phyloP scores from a whole-genome alignment of 140 eudicot genomes.

The Bidens hawaiensis region DNA sequence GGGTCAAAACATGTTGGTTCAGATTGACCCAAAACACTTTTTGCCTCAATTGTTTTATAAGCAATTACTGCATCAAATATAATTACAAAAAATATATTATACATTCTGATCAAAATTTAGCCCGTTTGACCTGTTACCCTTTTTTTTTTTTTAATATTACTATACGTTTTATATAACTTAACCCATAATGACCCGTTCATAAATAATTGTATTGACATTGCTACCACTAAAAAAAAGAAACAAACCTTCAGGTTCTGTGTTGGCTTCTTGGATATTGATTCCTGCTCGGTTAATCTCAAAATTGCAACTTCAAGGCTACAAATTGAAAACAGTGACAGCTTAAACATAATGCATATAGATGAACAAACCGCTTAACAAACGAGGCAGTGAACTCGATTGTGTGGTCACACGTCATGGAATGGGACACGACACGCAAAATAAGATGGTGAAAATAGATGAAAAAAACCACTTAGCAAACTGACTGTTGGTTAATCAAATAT shows the following conservation, averaged over 20 bases:
- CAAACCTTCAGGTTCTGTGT: constrained; percentile 86
- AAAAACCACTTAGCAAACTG: not conserved
- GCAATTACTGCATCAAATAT: no score
- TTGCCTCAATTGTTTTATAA: no score
- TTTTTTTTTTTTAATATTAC: not conserved
- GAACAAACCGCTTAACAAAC: no score
- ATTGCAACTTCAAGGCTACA: constrained; percentile 87
- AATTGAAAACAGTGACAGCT: constrained; percentile 11
- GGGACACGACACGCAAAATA: not conserved
- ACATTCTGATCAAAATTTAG: not conserved
- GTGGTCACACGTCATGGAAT: not conserved
- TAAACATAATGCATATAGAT: constrained; percentile 9
- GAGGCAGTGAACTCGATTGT: not conserved
- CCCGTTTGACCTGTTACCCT: not conserved
- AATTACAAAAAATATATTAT: not conserved
- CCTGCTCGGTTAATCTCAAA: constrained; percentile 76
- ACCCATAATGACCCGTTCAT: not conserved
- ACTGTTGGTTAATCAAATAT: not conserved
- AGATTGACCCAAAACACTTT: no score
- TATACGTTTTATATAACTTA: not conserved
- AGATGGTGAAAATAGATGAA: not conserved
- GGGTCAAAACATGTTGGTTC: not conserved
- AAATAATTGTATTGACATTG: not conserved
- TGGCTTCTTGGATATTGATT: constrained; percentile 71
- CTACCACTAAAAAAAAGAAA: not conserved